Conservation (phyloP, 495 filamentous ascomycete genomes). For the Niebla homalea region DNA sequence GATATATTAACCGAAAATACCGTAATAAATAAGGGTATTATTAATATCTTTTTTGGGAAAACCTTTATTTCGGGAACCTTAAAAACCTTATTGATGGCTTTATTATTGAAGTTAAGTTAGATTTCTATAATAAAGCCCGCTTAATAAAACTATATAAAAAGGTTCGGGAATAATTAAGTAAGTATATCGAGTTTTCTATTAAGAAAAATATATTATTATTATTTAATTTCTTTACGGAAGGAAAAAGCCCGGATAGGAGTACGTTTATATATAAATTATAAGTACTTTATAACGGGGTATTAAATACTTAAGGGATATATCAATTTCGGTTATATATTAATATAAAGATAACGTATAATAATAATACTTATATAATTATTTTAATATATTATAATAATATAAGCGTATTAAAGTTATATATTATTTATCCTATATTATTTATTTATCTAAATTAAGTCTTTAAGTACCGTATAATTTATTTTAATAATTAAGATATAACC, state of each 20-base stretch:
- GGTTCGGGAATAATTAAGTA: constrained; percentile 16
- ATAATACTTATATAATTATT: too few species aligned
- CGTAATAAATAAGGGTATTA: constrained; percentile 20
- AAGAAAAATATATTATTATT: constrained; percentile 2
- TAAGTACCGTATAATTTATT: neutral
- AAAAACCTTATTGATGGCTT: constrained; percentile 20
- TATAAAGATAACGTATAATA: neutral
- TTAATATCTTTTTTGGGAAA: constrained; percentile 12
- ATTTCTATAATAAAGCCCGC: constrained; percentile 28
- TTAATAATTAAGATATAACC: neutral
- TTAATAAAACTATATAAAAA: constrained; percentile 15
- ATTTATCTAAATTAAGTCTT: neutral
- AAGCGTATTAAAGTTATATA: neutral
- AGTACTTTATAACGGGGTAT: neutral
- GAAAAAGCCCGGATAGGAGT: constrained; percentile 7
- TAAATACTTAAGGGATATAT: neutral
- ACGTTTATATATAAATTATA: constrained; percentile 1
- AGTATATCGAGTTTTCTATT: constrained; percentile 11
- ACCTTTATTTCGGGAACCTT: constrained; percentile 24
- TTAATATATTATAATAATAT: neutral
- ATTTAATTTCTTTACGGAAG: constrained; percentile 14
- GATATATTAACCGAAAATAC: constrained; percentile 23
- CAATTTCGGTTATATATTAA: neutral
- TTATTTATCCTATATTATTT: neutral
- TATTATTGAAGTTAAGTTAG: constrained; percentile 22